Base-by-base conservation (phyloP, 2,329 filamentous ascomycete species). In the Fusarium setosum region DNA sequence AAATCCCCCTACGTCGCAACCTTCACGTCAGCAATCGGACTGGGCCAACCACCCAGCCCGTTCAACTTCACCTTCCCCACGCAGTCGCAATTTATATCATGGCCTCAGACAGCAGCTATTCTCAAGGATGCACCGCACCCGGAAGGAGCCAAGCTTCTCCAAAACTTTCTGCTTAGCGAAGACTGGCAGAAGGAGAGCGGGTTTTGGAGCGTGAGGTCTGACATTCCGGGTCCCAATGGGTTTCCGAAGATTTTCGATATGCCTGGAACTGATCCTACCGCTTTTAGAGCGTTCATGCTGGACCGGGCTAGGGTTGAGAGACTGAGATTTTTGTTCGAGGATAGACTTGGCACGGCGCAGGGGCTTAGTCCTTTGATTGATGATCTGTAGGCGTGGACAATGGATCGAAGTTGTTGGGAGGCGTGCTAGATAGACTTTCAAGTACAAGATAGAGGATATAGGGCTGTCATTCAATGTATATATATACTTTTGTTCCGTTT, bases 131-230 rank as follows among this genome's bases (percentile, higher is more conserved):
- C 84, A 0, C 81, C 81, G 1, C 81, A 83, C 49, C 81, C 82
- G 1, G 83, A 86, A 70, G 77, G 77, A 26, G 81, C 84, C 29
- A 86, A 85, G 74, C 73, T 86, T 24, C 76, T 86, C 4, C 77
- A 82, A 63, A 81, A 77, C 67, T 86, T 72, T 65, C 60, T 85
- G 11, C 69, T 85, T 9, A 81, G 76, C 57, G 56, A 74, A 2
- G 81, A 82, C 47, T 77, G 65, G 49, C 81, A 84, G 68, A 55
- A 68, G 8, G 54, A 55, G 4, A 73, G 72, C 4, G 21, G 45
- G 7, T 20, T 18, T 17, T 71, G 79, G 79, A 76, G 74, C 20
- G 75, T 79, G 1, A 73, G 78, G 5, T 60, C 57, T 3, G 81
- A 82, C 62, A 56, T 77, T 3, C 49, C 68, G 3, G 40, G 72